phyloP scores from a whole-genome alignment of 139 green algal genomes.

The Mychonastes homosphaera region DNA sequence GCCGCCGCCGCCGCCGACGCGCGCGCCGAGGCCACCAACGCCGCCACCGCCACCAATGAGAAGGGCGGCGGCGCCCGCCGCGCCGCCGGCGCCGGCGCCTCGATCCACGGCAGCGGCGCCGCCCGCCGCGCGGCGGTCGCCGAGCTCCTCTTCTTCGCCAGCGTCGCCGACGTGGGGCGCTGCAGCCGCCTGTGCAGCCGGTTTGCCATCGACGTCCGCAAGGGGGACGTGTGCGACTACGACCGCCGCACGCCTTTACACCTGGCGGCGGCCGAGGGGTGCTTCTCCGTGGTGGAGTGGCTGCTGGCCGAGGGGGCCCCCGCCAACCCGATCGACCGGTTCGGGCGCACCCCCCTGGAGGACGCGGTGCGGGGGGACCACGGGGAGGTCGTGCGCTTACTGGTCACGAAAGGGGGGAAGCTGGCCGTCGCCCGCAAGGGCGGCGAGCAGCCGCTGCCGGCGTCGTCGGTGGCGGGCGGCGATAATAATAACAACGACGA shows the following conservation, averaged over 20 bases:
- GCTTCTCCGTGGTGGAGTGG: constrained; percentile 68
- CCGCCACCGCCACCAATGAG: no score
- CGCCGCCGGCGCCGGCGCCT: no score
- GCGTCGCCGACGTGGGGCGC: constrained; percentile 65
- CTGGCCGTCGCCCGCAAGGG: no score
- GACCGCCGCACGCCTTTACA: constrained; percentile 76
- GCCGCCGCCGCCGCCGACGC: no score
- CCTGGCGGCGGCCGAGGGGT: constrained; percentile 67
- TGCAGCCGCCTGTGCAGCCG: constrained; percentile 63
- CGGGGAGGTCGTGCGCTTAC: constrained; percentile 60
- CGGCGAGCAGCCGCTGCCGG: no score
- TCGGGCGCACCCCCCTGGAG: constrained; percentile 80
- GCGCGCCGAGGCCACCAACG: no score
- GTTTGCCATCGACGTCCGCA: constrained; percentile 55
- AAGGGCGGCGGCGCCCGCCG: no score
- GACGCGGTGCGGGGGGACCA: constrained; percentile 76
- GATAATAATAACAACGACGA: no score
- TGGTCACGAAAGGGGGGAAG: constrained; percentile 58
- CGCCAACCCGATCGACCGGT: constrained; percentile 74
- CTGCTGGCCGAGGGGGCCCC: constrained; percentile 57
- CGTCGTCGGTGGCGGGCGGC: no score
- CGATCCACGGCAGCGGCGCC: constrained; percentile 30
- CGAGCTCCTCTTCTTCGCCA: constrained; percentile 83
- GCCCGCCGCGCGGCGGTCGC: constrained; percentile 60
- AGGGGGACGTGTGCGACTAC: constrained; percentile 47